phyloP scores from a whole-genome alignment of 192 early-diverging fungal genomes.

The Coemansia sp. region DNA sequence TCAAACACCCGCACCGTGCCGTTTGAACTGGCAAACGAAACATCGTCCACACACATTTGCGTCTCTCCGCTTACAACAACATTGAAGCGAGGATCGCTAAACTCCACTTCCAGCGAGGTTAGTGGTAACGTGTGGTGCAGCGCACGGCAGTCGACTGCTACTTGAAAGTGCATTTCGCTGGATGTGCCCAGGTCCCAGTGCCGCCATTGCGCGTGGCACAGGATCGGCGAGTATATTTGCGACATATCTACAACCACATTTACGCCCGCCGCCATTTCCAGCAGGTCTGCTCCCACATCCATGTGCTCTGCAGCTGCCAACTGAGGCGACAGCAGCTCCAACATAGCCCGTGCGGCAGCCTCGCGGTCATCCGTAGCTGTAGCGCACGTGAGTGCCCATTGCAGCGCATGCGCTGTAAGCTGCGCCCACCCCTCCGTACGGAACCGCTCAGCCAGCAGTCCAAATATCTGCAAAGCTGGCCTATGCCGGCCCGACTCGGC shows the following conservation, averaged over 20 bases:
- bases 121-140: conserved; percentile 13
- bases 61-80: background rate
- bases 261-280: background rate
- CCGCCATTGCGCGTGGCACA: conserved; percentile 48
- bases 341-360: background rate
- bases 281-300: background rate
- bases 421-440: conserved; percentile 29
- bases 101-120: conserved; percentile 21
- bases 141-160: conserved; percentile 19
- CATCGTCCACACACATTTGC: background rate
- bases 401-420: conserved; percentile 30
- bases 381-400: conserved; percentile 20
- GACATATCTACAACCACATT: conserved; percentile 29
- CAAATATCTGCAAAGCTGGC: conserved; percentile 23
- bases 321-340: conserved; percentile 32
- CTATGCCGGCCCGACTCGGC: background rate
- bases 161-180: conserved; percentile 29
- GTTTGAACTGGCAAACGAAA: background rate
- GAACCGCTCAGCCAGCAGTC: conserved; percentile 16
- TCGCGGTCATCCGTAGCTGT: background rate
- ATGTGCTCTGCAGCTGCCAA: conserved; percentile 7
- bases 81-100: conserved; percentile 18
- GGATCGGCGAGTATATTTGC: conserved; percentile 30
- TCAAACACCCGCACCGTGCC: background rate
- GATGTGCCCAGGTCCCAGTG: conserved; percentile 19